Conservation (phyloP, 2,329 filamentous ascomycete genomes). For the Hysterium pulicare region DNA sequence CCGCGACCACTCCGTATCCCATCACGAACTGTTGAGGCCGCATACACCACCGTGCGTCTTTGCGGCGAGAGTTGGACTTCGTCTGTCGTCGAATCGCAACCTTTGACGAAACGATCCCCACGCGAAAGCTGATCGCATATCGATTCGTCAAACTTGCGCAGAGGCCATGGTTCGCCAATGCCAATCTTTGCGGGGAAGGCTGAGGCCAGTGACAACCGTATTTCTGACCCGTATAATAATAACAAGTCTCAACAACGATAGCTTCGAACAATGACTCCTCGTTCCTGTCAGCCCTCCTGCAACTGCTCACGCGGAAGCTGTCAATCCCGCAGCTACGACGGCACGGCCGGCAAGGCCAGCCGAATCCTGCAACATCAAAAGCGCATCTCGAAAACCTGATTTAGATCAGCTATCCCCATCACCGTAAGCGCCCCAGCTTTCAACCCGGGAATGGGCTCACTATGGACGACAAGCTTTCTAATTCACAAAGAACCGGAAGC, state of each 20-base stretch:
- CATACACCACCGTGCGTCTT: not conserved
- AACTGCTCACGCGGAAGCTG: slow-evolving; percentile 1
- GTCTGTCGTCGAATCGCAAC: slow-evolving; percentile 1
- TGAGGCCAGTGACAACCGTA: too few species aligned
- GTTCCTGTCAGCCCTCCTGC: slow-evolving; percentile 1
- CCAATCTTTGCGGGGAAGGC: slow-evolving; percentile 4
- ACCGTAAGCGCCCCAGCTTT: not conserved
- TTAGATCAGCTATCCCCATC: not conserved
- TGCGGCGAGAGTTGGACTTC: not conserved
- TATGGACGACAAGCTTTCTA: not conserved
- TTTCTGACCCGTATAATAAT: too few species aligned
- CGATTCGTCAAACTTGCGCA: slow-evolving; percentile 6
- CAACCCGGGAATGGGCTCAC: not conserved
- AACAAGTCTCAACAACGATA: too few species aligned
- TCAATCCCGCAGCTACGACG: not conserved
- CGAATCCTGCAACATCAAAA: not conserved
- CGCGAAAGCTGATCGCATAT: not conserved
- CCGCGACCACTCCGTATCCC: too few species aligned
- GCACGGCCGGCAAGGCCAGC: not conserved
- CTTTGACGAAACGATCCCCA: not conserved
- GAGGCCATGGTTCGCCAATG: slow-evolving; percentile 15
- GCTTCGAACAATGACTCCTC: too few species aligned
- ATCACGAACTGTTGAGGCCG: not conserved
- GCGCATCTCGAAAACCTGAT: not conserved
- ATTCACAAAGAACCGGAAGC: not conserved